phyloP scores from a whole-genome alignment of 345 rosid genomes.

The Euphorbia pulcherrima region DNA sequence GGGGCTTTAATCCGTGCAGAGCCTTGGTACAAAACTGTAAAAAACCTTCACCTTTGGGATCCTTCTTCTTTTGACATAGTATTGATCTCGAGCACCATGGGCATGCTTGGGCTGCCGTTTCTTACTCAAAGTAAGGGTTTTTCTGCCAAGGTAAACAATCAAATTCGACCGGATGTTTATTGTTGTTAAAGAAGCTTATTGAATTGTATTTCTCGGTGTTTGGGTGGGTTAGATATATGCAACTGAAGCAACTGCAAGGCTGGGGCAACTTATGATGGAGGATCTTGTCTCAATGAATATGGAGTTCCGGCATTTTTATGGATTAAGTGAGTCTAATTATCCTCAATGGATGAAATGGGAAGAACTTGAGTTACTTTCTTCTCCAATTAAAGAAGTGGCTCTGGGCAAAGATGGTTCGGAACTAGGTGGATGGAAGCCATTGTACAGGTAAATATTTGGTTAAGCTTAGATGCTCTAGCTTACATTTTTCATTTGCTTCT shows the following conservation, averaged over 20 bases:
- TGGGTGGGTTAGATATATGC: conserved; percentile 50
- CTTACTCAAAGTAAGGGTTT: conserved; percentile 55
- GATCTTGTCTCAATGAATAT: conserved; percentile 72
- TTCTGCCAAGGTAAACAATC: conserved; percentile 62
- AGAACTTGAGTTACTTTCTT: conserved; percentile 55
- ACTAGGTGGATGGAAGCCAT: conserved; percentile 76
- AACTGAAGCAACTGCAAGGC: conserved; percentile 66
- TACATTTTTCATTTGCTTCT: neutral
- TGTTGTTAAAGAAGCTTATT: conserved; percentile 1
- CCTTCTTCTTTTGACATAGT: conserved; percentile 68
- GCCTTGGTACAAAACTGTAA: conserved; percentile 81
- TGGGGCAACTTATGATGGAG: conserved; percentile 85
- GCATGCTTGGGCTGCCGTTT: conserved; percentile 83
- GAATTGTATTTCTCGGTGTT: conserved; percentile 11
- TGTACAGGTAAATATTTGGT: conserved; percentile 53
- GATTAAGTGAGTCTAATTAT: conserved; percentile 38
- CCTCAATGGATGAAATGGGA: conserved; percentile 73
- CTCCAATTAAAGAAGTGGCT: conserved; percentile 43
- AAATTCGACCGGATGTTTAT: neutral
- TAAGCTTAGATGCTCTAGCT: neutral
- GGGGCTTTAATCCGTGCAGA: conserved; percentile 49
- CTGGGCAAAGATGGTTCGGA: conserved; percentile 59
- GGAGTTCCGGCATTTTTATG: conserved; percentile 59
- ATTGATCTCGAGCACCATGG: conserved; percentile 68
- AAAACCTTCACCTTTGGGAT: conserved; percentile 72